A percentile compares a stretch with the other conserved stretches of the same genome.
These are phyloP conservation scores for Lipomyces sp. DNA, from an alignment of 805 yeast species.

Conservation along the genomic window DNA sequence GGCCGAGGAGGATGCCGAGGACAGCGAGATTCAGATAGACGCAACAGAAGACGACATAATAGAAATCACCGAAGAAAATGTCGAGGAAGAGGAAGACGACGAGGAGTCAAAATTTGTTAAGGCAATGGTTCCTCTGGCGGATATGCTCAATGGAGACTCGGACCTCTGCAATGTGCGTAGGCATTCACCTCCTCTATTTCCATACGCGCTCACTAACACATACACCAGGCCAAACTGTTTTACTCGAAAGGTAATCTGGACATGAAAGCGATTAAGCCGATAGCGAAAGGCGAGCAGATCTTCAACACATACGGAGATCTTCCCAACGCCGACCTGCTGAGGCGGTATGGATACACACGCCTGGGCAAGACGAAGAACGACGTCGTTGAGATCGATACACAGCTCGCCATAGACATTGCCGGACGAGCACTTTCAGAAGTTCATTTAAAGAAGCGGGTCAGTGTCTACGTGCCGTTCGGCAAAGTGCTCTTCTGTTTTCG, in stretches of 20 bases:
- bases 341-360: slow-evolving; percentile 86
- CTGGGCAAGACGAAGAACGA: slow-evolving; percentile 46
- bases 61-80: background rate
- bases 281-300: slow-evolving; percentile 66
- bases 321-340: slow-evolving; percentile 83
- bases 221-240: slow-evolving; percentile 34
- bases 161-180: slow-evolving; percentile 68
- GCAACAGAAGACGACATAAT: slow-evolving; percentile 25
- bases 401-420: slow-evolving; percentile 40
- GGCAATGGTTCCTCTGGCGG: slow-evolving; percentile 93
- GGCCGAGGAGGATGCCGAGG: slow-evolving; percentile 4
- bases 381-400: slow-evolving; percentile 68
- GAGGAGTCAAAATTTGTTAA: slow-evolving; percentile 46
- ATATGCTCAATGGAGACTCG: slow-evolving; percentile 83
- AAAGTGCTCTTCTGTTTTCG: background rate
- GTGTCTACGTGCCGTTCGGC: background rate
- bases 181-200: background rate
- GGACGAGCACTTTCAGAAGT: slow-evolving; percentile 34
- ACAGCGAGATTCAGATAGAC: slow-evolving; percentile 30
- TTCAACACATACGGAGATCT: slow-evolving; percentile 88
- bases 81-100: slow-evolving; percentile 36
- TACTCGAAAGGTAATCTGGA: slow-evolving; percentile 44
- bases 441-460: slow-evolving; percentile 16
- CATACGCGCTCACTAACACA: background rate
- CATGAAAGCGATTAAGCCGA: slow-evolving; percentile 68